Evolutionary conservation across 176 grass and related monocot genomes (phyloP), one percentile per base, ranked within the genome.

Genomic region (Oryza punctata): DNA sequence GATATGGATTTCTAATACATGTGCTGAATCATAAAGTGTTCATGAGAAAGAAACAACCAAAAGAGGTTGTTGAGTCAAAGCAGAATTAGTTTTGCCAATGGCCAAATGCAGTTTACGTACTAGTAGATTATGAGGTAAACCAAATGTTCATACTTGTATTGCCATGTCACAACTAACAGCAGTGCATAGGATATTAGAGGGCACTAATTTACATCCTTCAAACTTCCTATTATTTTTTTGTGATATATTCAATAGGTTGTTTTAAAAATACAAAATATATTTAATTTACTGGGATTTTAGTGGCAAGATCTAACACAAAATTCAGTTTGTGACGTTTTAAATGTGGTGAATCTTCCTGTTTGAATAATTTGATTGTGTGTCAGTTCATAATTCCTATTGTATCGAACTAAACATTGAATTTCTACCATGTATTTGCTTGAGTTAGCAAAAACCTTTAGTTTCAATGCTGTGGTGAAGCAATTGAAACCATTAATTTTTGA

Each of bases 121-220:
- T 35, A 33, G 57, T 63, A 43, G 8, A 64, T 64, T 19, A 64
- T 0, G 30, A 64, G 33, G 37, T 41, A n/a, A 32, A 41, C 21
- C 38, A 63, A 63, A 16, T 77, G 32, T 77, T 60, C 32, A 29
- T 73, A 66, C 23, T 41, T 73, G 10, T 86, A 21, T 71, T 63
- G 7, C 24, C 21, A 47, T 72, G 63, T 26, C 29, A 54, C 50
- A 59, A 60, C 68, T 65, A 15, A 35, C 26, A 64, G 38, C 26
- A 47, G 25, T 1, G 21, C 40, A 32, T 71, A 78, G 13, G 21
- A 41, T 79, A 59, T 79, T 78, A 40, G 25, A 0, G 60, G 38
- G 12, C 72, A 65, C 50, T 70, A 61, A 40, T 69, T 30, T 71
- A 44, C 7, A 44, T 41, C 35, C 50, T 70, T 81, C 16, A 37